Evolutionary conservation across 768 basidiomycete genomes (phyloP).

Genomic region (Sarcomyxa edulis): DNA sequence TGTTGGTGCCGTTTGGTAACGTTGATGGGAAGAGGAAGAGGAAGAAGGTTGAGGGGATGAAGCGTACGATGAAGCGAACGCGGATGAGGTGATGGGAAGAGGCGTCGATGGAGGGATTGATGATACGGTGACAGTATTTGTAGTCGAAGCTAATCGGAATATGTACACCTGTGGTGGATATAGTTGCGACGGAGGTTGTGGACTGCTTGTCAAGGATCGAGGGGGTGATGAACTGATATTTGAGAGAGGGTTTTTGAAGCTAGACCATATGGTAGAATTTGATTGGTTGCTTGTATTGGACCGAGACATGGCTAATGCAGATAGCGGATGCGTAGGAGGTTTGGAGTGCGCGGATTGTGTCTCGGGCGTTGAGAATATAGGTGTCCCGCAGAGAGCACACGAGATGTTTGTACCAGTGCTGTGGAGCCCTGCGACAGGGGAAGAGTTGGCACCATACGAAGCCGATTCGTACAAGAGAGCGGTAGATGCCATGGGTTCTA

Average conservation of each 20-base stretch:
- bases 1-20: slow-evolving; percentile 23
- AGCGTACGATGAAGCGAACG: slow-evolving; percentile 7
- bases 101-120: slow-evolving; percentile 19
- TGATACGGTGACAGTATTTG: slow-evolving; percentile 21
- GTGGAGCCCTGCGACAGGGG: slow-evolving; percentile 39
- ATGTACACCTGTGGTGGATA: slow-evolving; percentile 52
- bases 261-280: slow-evolving; percentile 41
- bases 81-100: slow-evolving; percentile 26
- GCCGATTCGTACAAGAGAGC: slow-evolving; percentile 53
- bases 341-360: slow-evolving; percentile 14
- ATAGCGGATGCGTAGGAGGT: slow-evolving; percentile 27
- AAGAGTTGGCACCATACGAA: slow-evolving; percentile 19
- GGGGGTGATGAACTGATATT: slow-evolving; percentile 26
- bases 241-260: slow-evolving; percentile 48
- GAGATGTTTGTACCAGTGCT: slow-evolving; percentile 46
- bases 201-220: slow-evolving; percentile 16
- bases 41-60: slow-evolving; percentile 16
- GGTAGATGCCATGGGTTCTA: slow-evolving; percentile 76
- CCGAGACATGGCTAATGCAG: slow-evolving; percentile 21
- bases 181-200: slow-evolving; percentile 15
- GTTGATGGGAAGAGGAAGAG: slow-evolving; percentile 13
- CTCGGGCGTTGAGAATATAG: slow-evolving; percentile 37
- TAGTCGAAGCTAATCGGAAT: slow-evolving; percentile 52
- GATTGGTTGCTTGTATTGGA: slow-evolving; percentile 11
- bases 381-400: slow-evolving; percentile 77